Evolutionary conservation across 441 rosid species (phyloP).

Genomic region (Cnidoscolus chayamansa): DNA sequence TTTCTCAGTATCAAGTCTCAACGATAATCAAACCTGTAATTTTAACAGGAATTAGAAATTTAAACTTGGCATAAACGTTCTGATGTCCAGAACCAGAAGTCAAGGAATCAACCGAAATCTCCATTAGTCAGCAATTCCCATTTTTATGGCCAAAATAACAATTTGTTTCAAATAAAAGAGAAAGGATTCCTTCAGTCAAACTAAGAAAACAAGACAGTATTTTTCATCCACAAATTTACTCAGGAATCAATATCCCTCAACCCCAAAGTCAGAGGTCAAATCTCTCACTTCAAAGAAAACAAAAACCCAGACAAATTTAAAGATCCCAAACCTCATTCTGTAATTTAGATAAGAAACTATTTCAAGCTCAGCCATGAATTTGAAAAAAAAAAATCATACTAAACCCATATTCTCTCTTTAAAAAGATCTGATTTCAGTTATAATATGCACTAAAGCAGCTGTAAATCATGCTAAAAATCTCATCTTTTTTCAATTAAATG

Average conservation of each 20-base stretch:
- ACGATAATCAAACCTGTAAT: slow-evolving; percentile 27
- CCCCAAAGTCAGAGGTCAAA: slow-evolving; percentile 12
- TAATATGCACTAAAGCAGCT: neutral
- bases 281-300: neutral
- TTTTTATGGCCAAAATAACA: neutral
- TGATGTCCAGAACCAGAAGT: neutral
- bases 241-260: slow-evolving; percentile 21
- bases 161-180: neutral
- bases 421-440: neutral
- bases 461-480: slow-evolving; percentile 10
- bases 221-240: neutral
- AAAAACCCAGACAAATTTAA: neutral
- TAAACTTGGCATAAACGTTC: neutral
- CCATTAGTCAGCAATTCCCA: neutral
- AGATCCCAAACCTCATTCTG: neutral
- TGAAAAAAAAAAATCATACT: neutral
- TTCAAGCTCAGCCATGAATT: slow-evolving; percentile 1
- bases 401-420: slow-evolving; percentile 11
- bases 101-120: neutral
- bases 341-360: neutral
- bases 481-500: slow-evolving; percentile 13
- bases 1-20: slow-evolving; percentile 22
- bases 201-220: neutral
- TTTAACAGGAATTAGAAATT: slow-evolving; percentile 19
- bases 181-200: neutral